Conservation (phyloP, 169 alveolate genomes). For the Besnoitia besnoiti region DNA sequence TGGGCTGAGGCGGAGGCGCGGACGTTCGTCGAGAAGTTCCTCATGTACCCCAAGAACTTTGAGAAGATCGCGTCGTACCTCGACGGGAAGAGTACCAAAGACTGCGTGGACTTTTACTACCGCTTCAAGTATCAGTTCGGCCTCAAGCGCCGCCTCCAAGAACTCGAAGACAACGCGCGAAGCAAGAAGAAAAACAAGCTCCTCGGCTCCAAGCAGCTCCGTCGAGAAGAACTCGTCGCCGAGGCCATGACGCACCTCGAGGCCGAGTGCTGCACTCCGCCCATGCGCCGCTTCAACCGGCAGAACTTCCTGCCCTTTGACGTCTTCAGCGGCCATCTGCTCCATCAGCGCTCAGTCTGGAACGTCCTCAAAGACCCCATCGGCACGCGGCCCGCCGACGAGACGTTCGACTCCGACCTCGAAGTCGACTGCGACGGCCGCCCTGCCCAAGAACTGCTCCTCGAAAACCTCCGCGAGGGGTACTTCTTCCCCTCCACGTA, state of each 20-base stretch:
- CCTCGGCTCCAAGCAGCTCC: conserved; percentile 65
- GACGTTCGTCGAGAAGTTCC: conserved; percentile 82
- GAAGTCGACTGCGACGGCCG: conserved; percentile 52
- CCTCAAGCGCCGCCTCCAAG: conserved; percentile 71
- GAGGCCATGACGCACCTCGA: conserved; percentile 62
- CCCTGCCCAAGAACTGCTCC: conserved; percentile 24
- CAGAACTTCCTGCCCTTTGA: conserved; percentile 61
- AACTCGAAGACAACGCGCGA: conserved; percentile 64
- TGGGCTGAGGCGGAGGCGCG: conserved; percentile 86
- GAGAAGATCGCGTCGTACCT: conserved; percentile 84
- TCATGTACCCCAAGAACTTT: conserved; percentile 89
- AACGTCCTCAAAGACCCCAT: conserved; percentile 35
- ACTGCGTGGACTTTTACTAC: conserved; percentile 82
- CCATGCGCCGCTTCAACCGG: conserved; percentile 60
- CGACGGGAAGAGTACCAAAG: conserved; percentile 84
- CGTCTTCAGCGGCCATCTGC: conserved; percentile 62
- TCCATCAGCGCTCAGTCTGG: conserved; percentile 54
- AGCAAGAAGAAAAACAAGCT: conserved; percentile 59
- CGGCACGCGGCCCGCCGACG: conserved; percentile 44
- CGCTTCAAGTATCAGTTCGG: conserved; percentile 74
- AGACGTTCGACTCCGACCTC: conserved; percentile 47
- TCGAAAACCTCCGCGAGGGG: conserved; percentile 66
- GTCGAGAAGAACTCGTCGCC: conserved; percentile 68
- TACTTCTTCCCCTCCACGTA: conserved; percentile 64
- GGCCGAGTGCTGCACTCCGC: conserved; percentile 45